These are phyloP conservation scores for Cyclotella atomus DNA, from an alignment of 108 stramenopile genomes.

Conservation along the genomic window DNA sequence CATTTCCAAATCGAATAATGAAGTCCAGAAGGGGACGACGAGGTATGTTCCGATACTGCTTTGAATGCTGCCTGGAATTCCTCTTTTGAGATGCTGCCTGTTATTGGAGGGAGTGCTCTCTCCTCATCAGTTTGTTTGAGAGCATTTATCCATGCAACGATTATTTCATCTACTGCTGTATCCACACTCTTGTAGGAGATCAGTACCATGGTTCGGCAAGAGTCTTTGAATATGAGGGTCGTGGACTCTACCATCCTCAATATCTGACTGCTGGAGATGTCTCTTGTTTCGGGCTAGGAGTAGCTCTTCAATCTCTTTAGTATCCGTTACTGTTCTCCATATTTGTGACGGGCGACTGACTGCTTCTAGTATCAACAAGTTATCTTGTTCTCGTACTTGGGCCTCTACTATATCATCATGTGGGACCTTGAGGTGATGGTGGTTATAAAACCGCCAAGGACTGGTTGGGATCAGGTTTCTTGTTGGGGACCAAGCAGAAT, in stretches of 20 bases:
- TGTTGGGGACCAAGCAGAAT: background rate
- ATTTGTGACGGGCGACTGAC: background rate
- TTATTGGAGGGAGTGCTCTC: background rate
- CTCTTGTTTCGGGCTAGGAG: conserved; percentile 15
- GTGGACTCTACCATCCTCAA: background rate
- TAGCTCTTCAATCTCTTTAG: background rate
- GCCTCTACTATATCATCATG: conserved; percentile 3
- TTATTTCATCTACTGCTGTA: background rate
- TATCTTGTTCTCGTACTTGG: background rate
- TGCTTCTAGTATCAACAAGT: background rate
- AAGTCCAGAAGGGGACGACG: conserved; percentile 2
- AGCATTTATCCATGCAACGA: background rate
- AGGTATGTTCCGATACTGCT: conserved; percentile 4
- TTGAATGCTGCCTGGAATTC: conserved; percentile 16
- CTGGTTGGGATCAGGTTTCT: background rate
- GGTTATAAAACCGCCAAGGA: background rate
- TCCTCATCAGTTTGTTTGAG: background rate
- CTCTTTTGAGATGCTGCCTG: background rate
- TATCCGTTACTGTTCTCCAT: conserved; percentile 4
- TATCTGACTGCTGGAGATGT: conserved; percentile 11
- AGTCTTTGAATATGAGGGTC: background rate
- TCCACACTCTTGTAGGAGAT: background rate
- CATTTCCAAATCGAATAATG: conserved; percentile 33
- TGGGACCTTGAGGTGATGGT: conserved; percentile 11
- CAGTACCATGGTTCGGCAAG: background rate